Base-by-base conservation (phyloP, 345 rosid genomes). In the Salix udensis region DNA sequence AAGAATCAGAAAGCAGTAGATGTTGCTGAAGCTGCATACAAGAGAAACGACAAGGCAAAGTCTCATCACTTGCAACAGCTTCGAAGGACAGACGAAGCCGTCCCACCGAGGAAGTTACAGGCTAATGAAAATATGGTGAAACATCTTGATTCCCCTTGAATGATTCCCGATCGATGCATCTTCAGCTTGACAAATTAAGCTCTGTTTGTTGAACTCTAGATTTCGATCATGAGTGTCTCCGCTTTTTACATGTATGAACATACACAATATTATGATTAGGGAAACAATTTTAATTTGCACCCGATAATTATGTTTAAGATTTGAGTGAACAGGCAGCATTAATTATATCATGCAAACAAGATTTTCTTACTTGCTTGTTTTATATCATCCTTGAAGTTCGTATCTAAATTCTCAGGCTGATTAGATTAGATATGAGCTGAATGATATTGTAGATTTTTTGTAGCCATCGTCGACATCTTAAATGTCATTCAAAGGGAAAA, bases 1-100 rank as follows among this genome's bases (percentile, higher is more conserved):
- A 89, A 76, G 78, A 87, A 79, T 73, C 82, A 75, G 14, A 90
- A 85, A 77, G 85, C 86, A 12, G 88, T 86, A 15, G 72, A 79
- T 61, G 86, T 90, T 64, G 90, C 85, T 65, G 90, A 88, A 78
- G 65, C 82, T 73, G 72, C 83, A 39, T 69, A 83, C 68, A 87
- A 71, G 75, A 81, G 42, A 36, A 72, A 62, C 13, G 80, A 82
- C 42, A 84, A 69, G 74, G 71, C 80, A 30, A 84, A 76, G 80
- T 68, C 34, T 31, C 85, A 28, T 62, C 68, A 53, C 19, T 67
- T 65, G 21, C 77, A 46, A 39, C 83, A 82, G 50, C 73, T 80
- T 30, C 77, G 53, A 44, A 81, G 78, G 70, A 53, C 79, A 30
- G 74, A 66, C 21, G 65, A 65, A 40, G 18, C 79, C 53, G 40